These are phyloP conservation scores for Chlorella sorokiniana DNA, from an alignment of 139 green algal species.

Conservation along the genomic window DNA sequence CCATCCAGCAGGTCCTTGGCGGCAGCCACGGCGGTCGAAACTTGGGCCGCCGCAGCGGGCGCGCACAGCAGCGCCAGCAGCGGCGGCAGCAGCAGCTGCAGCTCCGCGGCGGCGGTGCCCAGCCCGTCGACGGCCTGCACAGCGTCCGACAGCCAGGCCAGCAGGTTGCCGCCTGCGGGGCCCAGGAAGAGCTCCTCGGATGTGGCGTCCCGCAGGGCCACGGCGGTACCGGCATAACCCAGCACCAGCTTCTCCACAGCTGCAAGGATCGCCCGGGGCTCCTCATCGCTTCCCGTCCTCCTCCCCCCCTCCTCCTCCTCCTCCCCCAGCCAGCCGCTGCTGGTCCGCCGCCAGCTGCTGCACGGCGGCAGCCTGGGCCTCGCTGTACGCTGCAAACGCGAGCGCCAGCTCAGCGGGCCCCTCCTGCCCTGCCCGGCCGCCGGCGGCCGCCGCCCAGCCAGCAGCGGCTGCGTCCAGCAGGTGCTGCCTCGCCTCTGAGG, in stretches of 20 bases:
- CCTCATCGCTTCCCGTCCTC: not conserved
- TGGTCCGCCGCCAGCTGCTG: slow-evolving; percentile 1
- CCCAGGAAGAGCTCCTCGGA: slow-evolving; percentile 7
- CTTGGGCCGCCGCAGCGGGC: not conserved
- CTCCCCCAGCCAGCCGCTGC: not conserved
- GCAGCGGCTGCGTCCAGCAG: not conserved
- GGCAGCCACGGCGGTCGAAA: not conserved
- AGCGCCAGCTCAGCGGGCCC: not conserved
- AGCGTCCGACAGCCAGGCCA: slow-evolving; percentile 29
- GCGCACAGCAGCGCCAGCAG: slow-evolving; percentile 13
- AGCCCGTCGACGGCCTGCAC: slow-evolving; percentile 34
- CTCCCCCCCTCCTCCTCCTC: not conserved
- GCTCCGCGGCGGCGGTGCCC: slow-evolving; percentile 15
- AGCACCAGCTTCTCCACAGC: slow-evolving; percentile 24
- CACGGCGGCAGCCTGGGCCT: not conserved
- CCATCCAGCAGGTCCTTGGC: not conserved
- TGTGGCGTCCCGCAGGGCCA: slow-evolving; percentile 11
- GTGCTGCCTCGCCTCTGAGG: not conserved
- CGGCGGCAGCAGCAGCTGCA: slow-evolving; percentile 34
- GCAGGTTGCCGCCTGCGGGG: not conserved
- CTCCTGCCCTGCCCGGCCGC: too few relatives aligned
- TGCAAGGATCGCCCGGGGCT: not conserved
- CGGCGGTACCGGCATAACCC: slow-evolving; percentile 14
- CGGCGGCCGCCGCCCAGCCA: not conserved
- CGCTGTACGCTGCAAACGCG: slow-evolving; percentile 18